phyloP scores from a whole-genome alignment of 345 rosid species.

The Pistacia vera region DNA sequence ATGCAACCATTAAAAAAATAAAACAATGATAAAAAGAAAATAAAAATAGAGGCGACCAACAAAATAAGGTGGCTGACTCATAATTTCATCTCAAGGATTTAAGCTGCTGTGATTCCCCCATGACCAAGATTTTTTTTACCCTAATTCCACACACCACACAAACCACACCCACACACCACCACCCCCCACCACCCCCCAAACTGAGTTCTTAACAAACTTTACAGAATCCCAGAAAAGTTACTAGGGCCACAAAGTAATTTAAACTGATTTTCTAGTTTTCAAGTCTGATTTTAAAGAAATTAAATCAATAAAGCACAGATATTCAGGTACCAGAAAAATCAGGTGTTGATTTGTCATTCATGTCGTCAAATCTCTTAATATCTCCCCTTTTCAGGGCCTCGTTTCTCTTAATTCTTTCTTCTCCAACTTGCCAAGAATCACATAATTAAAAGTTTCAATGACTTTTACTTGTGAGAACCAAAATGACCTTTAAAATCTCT shows the following conservation, averaged over 20 bases:
- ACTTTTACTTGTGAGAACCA: too few relatives aligned
- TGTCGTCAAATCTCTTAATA: neutral
- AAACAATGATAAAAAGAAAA: neutral
- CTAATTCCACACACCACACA: neutral
- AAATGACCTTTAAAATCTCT: too few relatives aligned
- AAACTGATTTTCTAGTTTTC: neutral
- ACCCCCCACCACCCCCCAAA: neutral
- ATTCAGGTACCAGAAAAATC: neutral
- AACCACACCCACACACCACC: too few relatives aligned
- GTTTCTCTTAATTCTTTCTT: neutral
- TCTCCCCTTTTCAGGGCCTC: neutral
- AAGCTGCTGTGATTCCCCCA: neutral
- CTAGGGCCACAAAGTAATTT: neutral
- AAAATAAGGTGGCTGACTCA: neutral
- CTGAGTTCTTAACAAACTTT: neutral
- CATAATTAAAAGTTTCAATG: neutral
- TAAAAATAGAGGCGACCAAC: neutral
- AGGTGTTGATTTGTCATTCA: neutral
- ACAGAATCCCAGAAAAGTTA: neutral
- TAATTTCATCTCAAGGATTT: neutral
- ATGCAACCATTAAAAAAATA: slow-evolving; percentile 3
- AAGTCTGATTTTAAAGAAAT: neutral
- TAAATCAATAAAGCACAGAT: neutral
- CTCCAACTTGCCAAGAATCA: neutral
- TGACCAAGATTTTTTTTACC: neutral